Evolutionary conservation across 345 rosid genomes (phyloP).

Genomic region (Anacardium occidentale): DNA sequence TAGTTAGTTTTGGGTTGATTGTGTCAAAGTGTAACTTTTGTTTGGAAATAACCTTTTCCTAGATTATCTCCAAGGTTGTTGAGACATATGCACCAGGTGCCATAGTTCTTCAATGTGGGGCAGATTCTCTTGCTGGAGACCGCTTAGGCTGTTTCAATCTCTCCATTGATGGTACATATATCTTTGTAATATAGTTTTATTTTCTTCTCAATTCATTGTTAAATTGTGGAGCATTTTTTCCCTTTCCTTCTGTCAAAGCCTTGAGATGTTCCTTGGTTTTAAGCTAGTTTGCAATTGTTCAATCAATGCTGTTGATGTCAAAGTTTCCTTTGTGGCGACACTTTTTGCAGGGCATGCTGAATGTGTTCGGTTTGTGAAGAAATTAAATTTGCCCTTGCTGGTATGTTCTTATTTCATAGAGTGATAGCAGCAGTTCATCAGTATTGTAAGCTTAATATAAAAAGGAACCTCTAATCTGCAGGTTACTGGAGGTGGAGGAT

Average conservation of each 20-base stretch:
- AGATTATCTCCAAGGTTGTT: constrained; percentile 87
- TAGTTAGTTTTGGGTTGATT: constrained; percentile 4
- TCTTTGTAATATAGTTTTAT: constrained; percentile 44
- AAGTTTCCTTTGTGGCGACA: background rate
- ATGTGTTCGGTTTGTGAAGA: constrained; percentile 93
- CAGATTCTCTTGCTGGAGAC: constrained; percentile 98
- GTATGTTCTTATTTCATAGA: constrained; percentile 38
- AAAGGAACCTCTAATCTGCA: constrained; percentile 24
- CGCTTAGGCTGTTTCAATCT: constrained; percentile 97
- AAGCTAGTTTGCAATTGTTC: background rate
- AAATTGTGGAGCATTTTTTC: constrained; percentile 9
- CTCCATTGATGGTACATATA: constrained; percentile 90
- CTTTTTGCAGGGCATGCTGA: constrained; percentile 83
- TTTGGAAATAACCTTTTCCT: constrained; percentile 22
- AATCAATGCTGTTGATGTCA: background rate
- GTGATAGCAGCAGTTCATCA: background rate
- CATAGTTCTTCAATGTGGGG: constrained; percentile 97
- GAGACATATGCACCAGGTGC: constrained; percentile 91
- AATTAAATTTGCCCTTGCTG: constrained; percentile 85
- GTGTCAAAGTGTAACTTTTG: constrained; percentile 12
- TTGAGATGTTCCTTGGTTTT: constrained; percentile 17
- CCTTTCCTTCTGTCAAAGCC: constrained; percentile 1
- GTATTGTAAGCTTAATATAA: background rate
- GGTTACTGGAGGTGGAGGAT: constrained; percentile 99
- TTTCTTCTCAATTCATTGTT: background rate